Evolutionary conservation across 1,284 basidiomycete species (phyloP).

Genomic region (Tilletia walkeri): DNA sequence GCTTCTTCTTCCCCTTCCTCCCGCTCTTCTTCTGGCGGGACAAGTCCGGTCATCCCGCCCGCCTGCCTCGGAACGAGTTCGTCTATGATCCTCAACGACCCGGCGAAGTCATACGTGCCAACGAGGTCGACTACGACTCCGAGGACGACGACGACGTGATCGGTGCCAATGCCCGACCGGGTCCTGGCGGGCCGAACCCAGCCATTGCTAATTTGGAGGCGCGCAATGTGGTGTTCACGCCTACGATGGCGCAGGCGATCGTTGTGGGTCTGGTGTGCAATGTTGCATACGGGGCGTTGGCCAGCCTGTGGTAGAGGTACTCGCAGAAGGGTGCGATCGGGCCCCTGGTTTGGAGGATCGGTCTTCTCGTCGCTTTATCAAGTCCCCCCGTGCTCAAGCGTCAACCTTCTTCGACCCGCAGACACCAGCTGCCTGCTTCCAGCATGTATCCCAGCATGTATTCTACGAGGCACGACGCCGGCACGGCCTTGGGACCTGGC

Average conservation of each 20-base stretch:
- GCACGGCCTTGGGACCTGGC: too few species aligned
- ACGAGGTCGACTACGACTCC: conserved; percentile 14
- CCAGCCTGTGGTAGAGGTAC: background rate
- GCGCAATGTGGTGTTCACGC: conserved; percentile 5
- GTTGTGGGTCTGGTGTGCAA: conserved; percentile 11
- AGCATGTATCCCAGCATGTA: too few species aligned
- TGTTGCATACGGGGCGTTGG: background rate
- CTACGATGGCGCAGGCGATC: conserved; percentile 15
- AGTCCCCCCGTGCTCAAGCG: too few species aligned
- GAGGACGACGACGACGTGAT: conserved; percentile 11
- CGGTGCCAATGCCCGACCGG: background rate
- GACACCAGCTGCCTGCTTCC: too few species aligned
- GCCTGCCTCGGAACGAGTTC: background rate
- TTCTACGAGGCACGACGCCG: too few species aligned
- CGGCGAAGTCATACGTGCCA: conserved; percentile 2
- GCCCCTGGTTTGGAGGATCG: too few species aligned
- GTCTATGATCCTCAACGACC: conserved; percentile 15
- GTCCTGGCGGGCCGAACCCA: background rate
- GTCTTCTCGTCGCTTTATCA: too few species aligned
- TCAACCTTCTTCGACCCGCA: too few species aligned
- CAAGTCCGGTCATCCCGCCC: conserved; percentile 10
- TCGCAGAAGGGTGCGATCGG: too few species aligned
- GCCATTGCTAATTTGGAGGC: background rate
- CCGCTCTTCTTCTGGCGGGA: conserved; percentile 27
- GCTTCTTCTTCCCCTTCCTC: conserved; percentile 32